Evolutionary conservation across 2,329 filamentous ascomycete species (phyloP).

Genomic region (Aspergillus sp.): DNA sequence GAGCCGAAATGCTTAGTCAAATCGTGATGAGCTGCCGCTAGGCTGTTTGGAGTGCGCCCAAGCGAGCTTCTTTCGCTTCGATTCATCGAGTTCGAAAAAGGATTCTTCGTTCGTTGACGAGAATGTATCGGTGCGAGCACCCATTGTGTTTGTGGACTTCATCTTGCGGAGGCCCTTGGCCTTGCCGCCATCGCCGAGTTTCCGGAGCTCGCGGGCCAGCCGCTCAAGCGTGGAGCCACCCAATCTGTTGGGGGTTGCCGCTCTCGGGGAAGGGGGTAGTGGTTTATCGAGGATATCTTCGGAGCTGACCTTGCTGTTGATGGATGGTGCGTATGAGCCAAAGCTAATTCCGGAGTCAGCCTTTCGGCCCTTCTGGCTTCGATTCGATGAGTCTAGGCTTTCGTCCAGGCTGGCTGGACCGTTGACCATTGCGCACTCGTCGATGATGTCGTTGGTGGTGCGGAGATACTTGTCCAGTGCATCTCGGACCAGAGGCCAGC

Average conservation of each 20-base stretch:
- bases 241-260: slow-evolving; percentile 22
- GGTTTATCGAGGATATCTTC: slow-evolving; percentile 41
- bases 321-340: slow-evolving; percentile 42
- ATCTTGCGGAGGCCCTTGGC: slow-evolving; percentile 44
- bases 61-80: slow-evolving; percentile 48
- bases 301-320: slow-evolving; percentile 35
- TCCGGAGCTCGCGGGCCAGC: slow-evolving; percentile 59
- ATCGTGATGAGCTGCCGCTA: slow-evolving; percentile 20
- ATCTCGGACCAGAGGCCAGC: slow-evolving; percentile 53
- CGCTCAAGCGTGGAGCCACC: slow-evolving; percentile 57
- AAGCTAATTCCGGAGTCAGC: slow-evolving; percentile 66
- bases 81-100: slow-evolving; percentile 51
- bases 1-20: slow-evolving; percentile 6
- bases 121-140: slow-evolving; percentile 39
- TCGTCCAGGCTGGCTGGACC: slow-evolving; percentile 41
- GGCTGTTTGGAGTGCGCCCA: slow-evolving; percentile 37
- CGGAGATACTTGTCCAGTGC: slow-evolving; percentile 60
- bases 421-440: slow-evolving; percentile 56
- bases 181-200: slow-evolving; percentile 33
- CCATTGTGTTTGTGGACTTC: slow-evolving; percentile 55
- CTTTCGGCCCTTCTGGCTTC: slow-evolving; percentile 53
- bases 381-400: slow-evolving; percentile 25
- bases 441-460: slow-evolving; percentile 60
- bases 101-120: slow-evolving; percentile 38
- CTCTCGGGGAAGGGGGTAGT: slow-evolving; percentile 38